Base-by-base conservation (phyloP, 441 rosid genomes). In the Corymbia calophylla region DNA sequence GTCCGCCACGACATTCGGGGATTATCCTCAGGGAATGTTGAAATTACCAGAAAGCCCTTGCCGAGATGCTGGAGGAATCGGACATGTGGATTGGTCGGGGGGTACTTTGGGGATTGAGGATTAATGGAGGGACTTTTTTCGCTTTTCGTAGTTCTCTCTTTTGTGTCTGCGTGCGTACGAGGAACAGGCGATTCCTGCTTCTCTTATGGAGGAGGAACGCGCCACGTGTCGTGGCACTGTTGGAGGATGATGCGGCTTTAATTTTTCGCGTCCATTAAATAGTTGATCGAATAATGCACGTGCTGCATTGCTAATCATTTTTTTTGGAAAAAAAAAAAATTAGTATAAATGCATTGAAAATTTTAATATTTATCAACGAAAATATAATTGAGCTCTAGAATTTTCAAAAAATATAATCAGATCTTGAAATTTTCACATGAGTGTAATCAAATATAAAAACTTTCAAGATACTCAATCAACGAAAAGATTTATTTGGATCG, bases 201-300 rank as follows among this genome's bases (percentile, higher is more conserved):
- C 35, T 64, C 15, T n/a, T n/a, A 60, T 80, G 93, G 93, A 88
- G 58, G 87, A 55, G 87, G 56, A 85, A 16, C 3, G 84, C 47
- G 87, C 82, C 93, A 91, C 91, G 92, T 90, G 91, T 60, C 80
- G 73, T 2, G 8, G 9, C 84, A 5, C 51, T 25, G 16, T 11
- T 17, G 2, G 25, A 70, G 87, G 58, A 17, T 86, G 35, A 70
- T 18, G 5, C 87, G 88, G 49, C 84, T 19, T 7, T 23, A 4
- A 3, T 6, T 13, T 39, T 39, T 62, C 3, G n/a, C 51, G n/a
- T 39, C 84, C 5, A 3, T 39, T 39, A 39, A 39, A n/a, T 39
- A 39, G 44, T 39, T 39, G 44, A 39, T 39, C 44, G 44, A 2
- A 58, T 58, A 25, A 58, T 25, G 64, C 6, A 1, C 15, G 9